Conservation (phyloP, 106 monocot species). For the Hemerocallis citrina region DNA sequence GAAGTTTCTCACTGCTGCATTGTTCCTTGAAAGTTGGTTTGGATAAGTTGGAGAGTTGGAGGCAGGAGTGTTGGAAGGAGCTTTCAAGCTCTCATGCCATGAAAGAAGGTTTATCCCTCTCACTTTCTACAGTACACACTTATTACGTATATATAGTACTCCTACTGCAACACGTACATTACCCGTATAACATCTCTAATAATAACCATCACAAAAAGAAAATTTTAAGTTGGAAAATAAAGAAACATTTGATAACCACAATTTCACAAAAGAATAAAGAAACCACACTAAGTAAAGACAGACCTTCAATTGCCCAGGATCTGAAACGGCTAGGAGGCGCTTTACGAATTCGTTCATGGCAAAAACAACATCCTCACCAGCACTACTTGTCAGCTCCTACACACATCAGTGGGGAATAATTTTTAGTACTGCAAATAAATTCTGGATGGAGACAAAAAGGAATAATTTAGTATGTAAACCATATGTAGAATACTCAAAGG, state of each 20-base stretch:
- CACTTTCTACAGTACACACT: too few species aligned
- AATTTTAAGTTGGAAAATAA: background rate
- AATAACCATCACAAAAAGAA: background rate
- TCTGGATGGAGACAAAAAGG: too few species aligned
- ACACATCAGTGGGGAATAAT: background rate
- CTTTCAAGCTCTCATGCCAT: too few species aligned
- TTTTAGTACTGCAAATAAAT: background rate
- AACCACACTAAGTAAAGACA: background rate
- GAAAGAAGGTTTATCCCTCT: too few species aligned
- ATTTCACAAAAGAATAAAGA: background rate
- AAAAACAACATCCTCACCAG: constrained; percentile 86
- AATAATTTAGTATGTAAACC: too few species aligned
- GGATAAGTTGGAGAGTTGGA: too few species aligned
- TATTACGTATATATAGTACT: too few species aligned
- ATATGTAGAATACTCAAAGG: background rate
- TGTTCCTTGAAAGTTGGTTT: too few species aligned
- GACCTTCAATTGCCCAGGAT: constrained; percentile 92
- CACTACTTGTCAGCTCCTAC: constrained; percentile 81
- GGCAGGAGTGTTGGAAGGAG: too few species aligned
- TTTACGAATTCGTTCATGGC: constrained; percentile 97
- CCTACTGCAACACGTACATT: too few species aligned
- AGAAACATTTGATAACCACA: background rate
- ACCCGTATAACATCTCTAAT: too few species aligned
- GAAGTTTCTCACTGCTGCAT: too few species aligned
- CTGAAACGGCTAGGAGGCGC: constrained; percentile 74